phyloP scores from a whole-genome alignment of 2,329 filamentous ascomycete genomes.

The Triangularia setosa region DNA sequence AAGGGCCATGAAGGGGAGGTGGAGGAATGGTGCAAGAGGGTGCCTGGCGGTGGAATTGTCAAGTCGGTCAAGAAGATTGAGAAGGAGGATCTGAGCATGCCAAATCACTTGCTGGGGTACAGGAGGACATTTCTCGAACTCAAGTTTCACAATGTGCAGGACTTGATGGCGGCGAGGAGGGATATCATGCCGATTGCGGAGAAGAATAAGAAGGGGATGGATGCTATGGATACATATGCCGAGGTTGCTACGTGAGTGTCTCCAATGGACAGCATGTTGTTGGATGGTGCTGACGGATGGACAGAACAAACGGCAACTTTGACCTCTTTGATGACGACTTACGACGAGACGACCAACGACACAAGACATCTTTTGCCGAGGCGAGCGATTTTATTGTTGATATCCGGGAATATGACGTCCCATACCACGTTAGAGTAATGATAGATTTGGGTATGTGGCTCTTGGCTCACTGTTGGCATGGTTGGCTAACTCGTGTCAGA shows the following conservation, averaged over 20 bases:
- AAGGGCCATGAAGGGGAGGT: constrained; percentile 86
- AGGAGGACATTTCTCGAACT: constrained; percentile 83
- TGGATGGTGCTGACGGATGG: constrained; percentile 14
- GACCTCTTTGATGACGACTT: constrained; percentile 91
- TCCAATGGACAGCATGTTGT: background rate
- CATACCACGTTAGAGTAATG: constrained; percentile 97
- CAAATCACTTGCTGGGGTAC: constrained; percentile 92
- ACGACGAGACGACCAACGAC: constrained; percentile 75
- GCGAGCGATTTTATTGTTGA: constrained; percentile 97
- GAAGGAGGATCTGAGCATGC: constrained; percentile 92
- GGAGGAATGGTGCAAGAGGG: constrained; percentile 85
- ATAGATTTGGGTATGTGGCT: constrained; percentile 75
- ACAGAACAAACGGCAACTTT: constrained; percentile 72
- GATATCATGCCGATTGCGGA: constrained; percentile 87
- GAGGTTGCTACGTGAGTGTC: constrained; percentile 78
- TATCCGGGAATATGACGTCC: constrained; percentile 98
- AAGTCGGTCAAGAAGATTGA: constrained; percentile 74
- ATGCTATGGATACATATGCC: constrained; percentile 96
- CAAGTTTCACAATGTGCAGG: constrained; percentile 79
- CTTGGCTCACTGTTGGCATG: background rate
- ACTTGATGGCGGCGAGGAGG: constrained; percentile 79
- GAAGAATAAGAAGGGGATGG: constrained; percentile 94
- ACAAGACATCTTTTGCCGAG: constrained; percentile 71
- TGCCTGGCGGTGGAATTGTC: constrained; percentile 74
- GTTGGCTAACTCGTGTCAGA: constrained; percentile 50